Evolutionary conservation across 83 land plant genomes (phyloP), one percentile per base, ranked within the genome.

Genomic region (Picea mariana): DNA sequence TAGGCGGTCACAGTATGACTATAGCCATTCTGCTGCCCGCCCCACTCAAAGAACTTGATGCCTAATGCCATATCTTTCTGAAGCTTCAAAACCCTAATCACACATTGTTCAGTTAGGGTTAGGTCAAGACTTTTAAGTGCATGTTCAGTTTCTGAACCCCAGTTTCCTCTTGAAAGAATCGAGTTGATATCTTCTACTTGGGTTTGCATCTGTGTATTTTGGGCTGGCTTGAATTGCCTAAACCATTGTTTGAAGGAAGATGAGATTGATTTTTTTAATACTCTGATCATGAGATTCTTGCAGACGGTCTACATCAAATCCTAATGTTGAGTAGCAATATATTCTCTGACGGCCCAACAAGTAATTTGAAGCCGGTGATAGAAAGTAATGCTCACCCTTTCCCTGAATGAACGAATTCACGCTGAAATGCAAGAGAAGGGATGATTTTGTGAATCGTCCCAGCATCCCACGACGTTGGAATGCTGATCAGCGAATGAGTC

Each of bases 41-140:
- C 85, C 83, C 83, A 85, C 21, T 85, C 83, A 82, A 85, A 81
- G 71, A 81, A 85, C 6, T 38, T 81, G 15, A 87, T 76, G 31
- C 73, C 73, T 31, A 81, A 83, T 2, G 55, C 16, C 26, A 81
- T 9, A 27, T 34, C 63, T 3, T 21, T 67, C 17, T 68, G 73
- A 52, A 79, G 75, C 21, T 69, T 55, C 34, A 71, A 40, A 71
- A 71, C 76, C 76, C 49, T 72, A 72, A 42, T 0, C 9, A 72
- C 52, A 42, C 76, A 72, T 8, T 42, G 23, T 18, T 42, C 76
- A 40, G 55, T 72, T 40, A 42, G 42, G 24, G 52, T 72, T 27
- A 68, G 72, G 44, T 68, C 42, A 72, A 72, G 76, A 34, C 44
- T 42, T 42, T 34, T 42, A 26, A 68, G 72, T 68, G 38, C 40